These are phyloP conservation scores for Penicillium aurantiogriseum DNA, from an alignment of 2,329 filamentous ascomycete species.

Conservation along the genomic window DNA sequence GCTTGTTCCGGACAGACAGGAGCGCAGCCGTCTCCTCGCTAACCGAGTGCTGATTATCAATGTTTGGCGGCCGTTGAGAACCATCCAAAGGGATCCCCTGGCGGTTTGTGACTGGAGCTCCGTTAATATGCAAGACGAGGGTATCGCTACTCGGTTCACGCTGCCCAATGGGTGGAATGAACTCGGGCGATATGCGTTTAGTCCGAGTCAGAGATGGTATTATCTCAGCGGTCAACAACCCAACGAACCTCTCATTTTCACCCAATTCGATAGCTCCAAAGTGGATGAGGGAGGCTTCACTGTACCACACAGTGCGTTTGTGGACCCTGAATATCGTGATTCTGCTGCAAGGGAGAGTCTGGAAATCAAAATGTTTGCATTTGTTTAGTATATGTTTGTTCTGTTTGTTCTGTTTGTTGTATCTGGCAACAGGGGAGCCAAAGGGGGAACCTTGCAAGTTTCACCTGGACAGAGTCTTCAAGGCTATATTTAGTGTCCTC, in stretches of 20 bases:
- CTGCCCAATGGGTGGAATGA: conserved; percentile 17
- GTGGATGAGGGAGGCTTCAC: conserved; percentile 10
- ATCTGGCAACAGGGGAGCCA: background rate
- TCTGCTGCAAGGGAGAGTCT: conserved; percentile 52
- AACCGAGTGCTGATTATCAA: conserved; percentile 20
- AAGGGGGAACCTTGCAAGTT: background rate
- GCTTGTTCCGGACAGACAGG: conserved; percentile 5
- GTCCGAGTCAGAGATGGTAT: conserved; percentile 16
- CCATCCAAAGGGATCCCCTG: conserved; percentile 23
- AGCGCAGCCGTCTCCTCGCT: conserved; percentile 11
- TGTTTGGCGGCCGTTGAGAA: conserved; percentile 27
- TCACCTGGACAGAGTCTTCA: background rate
- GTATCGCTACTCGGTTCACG: conserved; percentile 12
- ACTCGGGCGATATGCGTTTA: conserved; percentile 16
- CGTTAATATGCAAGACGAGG: conserved; percentile 9
- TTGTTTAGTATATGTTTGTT: conserved; percentile 9
- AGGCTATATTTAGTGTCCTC: conserved; percentile 1
- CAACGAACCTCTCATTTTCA: conserved; percentile 23
- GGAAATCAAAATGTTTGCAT: conserved; percentile 47
- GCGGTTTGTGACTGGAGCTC: conserved; percentile 23
- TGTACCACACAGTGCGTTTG: conserved; percentile 54
- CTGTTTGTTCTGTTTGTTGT: background rate
- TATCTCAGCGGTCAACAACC: conserved; percentile 19
- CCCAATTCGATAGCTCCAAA: conserved; percentile 21
- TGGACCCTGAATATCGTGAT: conserved; percentile 42